Evolutionary conservation across 2,329 filamentous ascomycete genomes (phyloP).

Genomic region (Cryphonectria naterciae): DNA sequence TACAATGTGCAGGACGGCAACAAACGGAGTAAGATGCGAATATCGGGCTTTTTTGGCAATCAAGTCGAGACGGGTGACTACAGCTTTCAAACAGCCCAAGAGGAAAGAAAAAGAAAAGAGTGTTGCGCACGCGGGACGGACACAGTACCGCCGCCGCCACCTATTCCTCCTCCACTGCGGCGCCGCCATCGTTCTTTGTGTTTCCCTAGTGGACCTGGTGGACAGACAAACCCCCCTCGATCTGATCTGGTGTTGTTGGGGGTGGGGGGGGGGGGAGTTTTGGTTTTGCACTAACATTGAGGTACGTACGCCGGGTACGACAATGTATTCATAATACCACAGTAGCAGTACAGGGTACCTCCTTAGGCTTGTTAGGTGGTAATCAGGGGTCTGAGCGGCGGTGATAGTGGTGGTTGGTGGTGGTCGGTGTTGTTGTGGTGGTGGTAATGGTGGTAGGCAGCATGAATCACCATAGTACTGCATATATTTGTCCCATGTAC

Average conservation of each 20-base stretch:
- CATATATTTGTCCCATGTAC: no score
- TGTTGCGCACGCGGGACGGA: background rate
- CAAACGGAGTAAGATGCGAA: background rate
- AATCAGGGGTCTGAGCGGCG: no score
- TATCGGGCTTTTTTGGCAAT: background rate
- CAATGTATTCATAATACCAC: background rate
- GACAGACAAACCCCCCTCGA: background rate
- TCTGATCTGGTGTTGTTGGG: background rate
- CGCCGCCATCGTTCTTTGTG: background rate
- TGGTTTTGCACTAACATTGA: background rate
- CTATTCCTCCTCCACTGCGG: background rate
- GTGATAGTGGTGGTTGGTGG: no score
- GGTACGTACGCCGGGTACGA: background rate
- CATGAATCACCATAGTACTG: no score
- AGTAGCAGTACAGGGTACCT: background rate
- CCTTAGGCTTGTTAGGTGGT: background rate
- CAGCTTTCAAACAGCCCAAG: background rate
- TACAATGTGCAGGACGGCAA: background rate
- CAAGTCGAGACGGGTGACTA: background rate
- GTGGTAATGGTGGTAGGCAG: no score
- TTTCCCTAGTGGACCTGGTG: background rate
- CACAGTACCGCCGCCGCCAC: background rate
- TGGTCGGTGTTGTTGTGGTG: no score
- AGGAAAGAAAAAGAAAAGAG: background rate
- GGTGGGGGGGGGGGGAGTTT: background rate